Evolutionary conservation across 371 early-diverging fungal species (phyloP).

Genomic region (Mortierella sp.): DNA sequence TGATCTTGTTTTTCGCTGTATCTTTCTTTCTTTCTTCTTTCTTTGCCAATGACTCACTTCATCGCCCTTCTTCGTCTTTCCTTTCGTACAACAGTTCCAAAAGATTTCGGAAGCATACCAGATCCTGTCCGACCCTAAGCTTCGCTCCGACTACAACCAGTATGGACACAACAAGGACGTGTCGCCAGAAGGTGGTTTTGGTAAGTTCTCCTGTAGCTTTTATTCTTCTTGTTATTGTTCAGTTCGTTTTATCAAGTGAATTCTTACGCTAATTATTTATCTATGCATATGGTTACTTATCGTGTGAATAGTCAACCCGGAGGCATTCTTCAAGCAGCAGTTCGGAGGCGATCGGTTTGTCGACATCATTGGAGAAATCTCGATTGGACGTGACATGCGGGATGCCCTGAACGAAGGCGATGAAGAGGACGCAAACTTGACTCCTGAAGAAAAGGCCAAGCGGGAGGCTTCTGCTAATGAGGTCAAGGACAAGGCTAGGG

Average conservation of each 20-base stretch:
- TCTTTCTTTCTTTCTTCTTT: background rate
- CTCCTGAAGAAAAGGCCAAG: constrained; percentile 74
- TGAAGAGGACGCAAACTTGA: constrained; percentile 60
- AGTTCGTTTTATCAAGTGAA: background rate
- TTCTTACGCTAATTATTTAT: constrained; percentile 5
- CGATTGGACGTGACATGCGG: constrained; percentile 92
- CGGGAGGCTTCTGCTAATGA: constrained; percentile 60
- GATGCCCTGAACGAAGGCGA: constrained; percentile 79
- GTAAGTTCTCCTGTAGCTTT: constrained; percentile 49
- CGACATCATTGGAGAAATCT: constrained; percentile 96
- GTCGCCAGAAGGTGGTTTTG: constrained; percentile 82
- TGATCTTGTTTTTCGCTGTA: too few species aligned
- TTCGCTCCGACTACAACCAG: constrained; percentile 89
- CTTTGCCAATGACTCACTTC: too few species aligned
- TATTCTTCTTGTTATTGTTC: background rate
- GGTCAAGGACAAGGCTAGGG: constrained; percentile 72
- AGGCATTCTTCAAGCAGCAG: constrained; percentile 92
- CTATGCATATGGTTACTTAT: background rate
- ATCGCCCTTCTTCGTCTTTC: too few species aligned
- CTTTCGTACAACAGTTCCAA: constrained; percentile 76
- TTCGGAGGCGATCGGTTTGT: constrained; percentile 97
- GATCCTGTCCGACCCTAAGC: constrained; percentile 88
- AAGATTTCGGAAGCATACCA: constrained; percentile 96
- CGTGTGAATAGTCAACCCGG: constrained; percentile 80
- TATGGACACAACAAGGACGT: constrained; percentile 80